Percentiles rank a stretch among this genome's conserved stretches.
These are phyloP conservation scores for Puya raimondii DNA, from an alignment of 176 grass and related monocot genomes.

Conservation along the genomic window DNA sequence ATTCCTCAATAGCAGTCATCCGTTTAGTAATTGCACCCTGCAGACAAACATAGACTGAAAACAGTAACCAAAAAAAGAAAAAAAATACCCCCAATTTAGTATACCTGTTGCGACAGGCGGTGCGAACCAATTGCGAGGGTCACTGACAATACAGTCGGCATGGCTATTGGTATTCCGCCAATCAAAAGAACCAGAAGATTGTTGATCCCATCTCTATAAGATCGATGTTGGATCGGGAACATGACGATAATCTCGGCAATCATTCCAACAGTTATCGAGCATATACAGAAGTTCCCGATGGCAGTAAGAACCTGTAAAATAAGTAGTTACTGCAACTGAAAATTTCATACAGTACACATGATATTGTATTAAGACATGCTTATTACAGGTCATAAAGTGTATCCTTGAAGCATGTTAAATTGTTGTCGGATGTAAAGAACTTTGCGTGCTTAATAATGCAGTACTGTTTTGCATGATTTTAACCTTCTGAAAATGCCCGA, in stretches of 20 bases:
- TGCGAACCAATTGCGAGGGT: conserved; percentile 87
- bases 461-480: not conserved
- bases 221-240: conserved; percentile 61
- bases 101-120: conserved; percentile 67
- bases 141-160: conserved; percentile 82
- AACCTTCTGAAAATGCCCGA: conserved; percentile 82
- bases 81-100: not conserved
- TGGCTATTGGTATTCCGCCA: conserved; percentile 74
- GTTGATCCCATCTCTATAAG: conserved; percentile 69
- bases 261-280: conserved; percentile 63
- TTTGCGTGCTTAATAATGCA: not conserved
- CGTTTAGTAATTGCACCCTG: conserved; percentile 89
- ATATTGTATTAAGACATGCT: not conserved
- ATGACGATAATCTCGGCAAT: conserved; percentile 78
- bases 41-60: conserved; percentile 9
- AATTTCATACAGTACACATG: not conserved
- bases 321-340: conserved; percentile 1
- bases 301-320: conserved; percentile 61
- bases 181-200: conserved; percentile 87
- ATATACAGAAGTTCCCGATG: conserved; percentile 93
- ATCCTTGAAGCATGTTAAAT: no score
- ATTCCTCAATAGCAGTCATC: conserved; percentile 86
- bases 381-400: no score
- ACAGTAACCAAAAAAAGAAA: not conserved
- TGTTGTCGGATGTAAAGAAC: not conserved